A percentile compares a stretch with the other conserved stretches of the same genome.
Conservation (phyloP, 345 rosid species). For the Pistacia vera region DNA sequence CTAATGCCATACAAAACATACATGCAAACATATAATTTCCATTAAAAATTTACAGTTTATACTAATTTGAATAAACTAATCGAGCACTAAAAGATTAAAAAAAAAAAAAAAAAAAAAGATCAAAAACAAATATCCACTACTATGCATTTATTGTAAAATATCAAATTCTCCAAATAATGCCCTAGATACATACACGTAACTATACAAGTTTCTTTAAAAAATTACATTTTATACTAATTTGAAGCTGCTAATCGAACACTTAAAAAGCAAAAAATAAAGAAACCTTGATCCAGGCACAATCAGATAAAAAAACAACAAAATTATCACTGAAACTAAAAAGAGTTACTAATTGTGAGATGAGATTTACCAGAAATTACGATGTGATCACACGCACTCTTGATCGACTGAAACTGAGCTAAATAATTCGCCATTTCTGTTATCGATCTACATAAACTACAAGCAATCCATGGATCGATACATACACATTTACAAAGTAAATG, state of each 20-base stretch:
- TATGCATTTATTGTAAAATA: neutral
- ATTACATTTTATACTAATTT: neutral
- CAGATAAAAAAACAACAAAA: neutral
- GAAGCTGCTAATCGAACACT: neutral
- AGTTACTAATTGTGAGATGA: neutral
- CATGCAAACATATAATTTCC: neutral
- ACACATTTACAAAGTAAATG: neutral
- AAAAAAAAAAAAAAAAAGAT: neutral
- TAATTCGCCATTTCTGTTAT: conserved; percentile 69
- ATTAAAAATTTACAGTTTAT: neutral
- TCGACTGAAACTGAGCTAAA: conserved; percentile 88
- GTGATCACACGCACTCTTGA: conserved; percentile 72
- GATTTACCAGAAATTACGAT: conserved; percentile 79
- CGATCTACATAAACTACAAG: conserved; percentile 40
- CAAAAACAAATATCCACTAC: neutral
- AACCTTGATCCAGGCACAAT: conserved; percentile 18
- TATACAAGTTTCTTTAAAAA: too few species aligned
- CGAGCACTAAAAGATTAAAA: neutral
- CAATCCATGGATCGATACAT: conserved; percentile 36
- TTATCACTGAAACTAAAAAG: neutral
- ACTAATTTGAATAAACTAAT: conserved; percentile 1
- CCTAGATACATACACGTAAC: neutral
- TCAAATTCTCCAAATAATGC: neutral
- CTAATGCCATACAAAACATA: neutral
- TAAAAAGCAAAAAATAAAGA: neutral